Evolutionary conservation across 805 yeast genomes (phyloP), one percentile per base, ranked within the genome.

Genomic region (Lachancea waltii): DNA sequence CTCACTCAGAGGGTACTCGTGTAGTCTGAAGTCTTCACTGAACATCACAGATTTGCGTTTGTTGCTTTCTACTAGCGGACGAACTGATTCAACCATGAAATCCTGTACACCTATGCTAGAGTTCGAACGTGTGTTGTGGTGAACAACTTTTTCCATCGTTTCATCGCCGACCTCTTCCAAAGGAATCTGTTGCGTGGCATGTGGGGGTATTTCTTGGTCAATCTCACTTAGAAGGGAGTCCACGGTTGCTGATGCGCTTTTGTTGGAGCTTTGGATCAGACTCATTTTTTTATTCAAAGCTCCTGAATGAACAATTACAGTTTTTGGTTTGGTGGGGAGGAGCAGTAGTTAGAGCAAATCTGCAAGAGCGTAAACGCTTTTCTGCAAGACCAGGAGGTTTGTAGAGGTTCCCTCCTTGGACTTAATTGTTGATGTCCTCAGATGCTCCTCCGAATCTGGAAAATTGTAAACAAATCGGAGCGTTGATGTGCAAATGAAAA

Each of bases 101-200:
- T 17, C 20, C 17, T 35, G 34, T 14, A 16, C 17, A 10, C 21
- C 35, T n/a, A 26, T 6, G 16, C 22, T 26, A n/a, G 37, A 25
- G 21, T 38, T 38, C 3, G 31, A 19, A 17, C 26, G 26, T n/a
- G 61, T 58, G 35, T 58, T 56, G 34, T 54, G 49, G 7, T 41
- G 42, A 1, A 55, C 57, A 15, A 56, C 41, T 53, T 50, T 47
- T 7, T 55, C 62, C 61, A 58, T 56, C 0, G 61, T 58, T 7
- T 56, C 62, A 19, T 56, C 60, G 4, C 60, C 61, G 10, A 56
- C 51, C 10, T 56, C 61, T 14, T 54, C 50, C 28, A 53, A 33
- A 2, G 61, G 54, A 8, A 55, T 22, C 28, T 49, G 50, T 42
- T 47, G 52, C 10, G 30, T 32, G 22, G 35, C 36, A 18, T 8